Conservation (phyloP, 495 filamentous ascomycete genomes). For the Astrothelium subdiscretum region DNA sequence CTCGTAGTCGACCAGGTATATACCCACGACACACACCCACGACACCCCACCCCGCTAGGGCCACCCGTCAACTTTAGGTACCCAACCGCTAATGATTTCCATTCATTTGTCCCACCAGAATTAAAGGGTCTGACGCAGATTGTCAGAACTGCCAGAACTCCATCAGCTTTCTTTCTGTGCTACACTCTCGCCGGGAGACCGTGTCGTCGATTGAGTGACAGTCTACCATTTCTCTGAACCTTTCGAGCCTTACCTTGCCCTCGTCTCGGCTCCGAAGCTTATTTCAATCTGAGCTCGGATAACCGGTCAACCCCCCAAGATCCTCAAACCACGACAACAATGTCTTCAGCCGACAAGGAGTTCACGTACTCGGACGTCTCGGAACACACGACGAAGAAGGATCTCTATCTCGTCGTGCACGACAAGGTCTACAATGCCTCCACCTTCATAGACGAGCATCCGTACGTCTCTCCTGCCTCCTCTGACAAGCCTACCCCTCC, state of each 20-base stretch:
- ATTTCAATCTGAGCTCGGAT: too few relatives aligned
- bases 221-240: not conserved
- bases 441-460: conserved; percentile 95
- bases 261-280: not conserved
- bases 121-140: not conserved
- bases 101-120: not conserved
- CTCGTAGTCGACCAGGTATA: too few relatives aligned
- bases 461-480: too few relatives aligned
- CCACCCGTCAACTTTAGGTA: too few relatives aligned
- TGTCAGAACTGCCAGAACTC: not conserved
- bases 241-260: too few relatives aligned
- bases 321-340: not conserved
- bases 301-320: too few relatives aligned
- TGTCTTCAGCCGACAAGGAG: conserved; percentile 39
- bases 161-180: too few relatives aligned
- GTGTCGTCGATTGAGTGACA: too few relatives aligned
- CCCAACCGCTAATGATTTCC: not conserved
- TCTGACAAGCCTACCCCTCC: conserved; percentile 7
- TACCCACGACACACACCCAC: too few relatives aligned
- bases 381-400: conserved; percentile 89
- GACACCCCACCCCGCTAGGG: too few relatives aligned
- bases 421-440: conserved; percentile 88
- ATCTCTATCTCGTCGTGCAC: conserved; percentile 83
- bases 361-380: conserved; percentile 77
- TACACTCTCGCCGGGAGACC: too few relatives aligned